Percentiles rank a stretch among this genome's conserved stretches.
Evolutionary conservation across 1,284 basidiomycete species (phyloP).

Genomic region (Violaceomyces palustris): DNA sequence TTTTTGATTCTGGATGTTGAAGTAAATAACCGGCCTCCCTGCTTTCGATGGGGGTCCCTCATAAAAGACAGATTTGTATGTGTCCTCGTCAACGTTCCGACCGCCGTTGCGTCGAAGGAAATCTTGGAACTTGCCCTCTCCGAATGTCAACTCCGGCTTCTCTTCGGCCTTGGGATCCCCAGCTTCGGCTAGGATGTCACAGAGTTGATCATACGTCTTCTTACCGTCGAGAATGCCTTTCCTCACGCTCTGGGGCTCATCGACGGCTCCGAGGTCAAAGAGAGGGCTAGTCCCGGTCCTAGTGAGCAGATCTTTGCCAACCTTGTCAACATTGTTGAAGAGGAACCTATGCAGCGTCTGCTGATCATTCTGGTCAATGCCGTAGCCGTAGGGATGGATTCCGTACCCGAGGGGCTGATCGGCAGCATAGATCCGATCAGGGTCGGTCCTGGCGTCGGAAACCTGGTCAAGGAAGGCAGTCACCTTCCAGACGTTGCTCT

Average conservation of each 20-base stretch:
- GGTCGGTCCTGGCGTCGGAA: slow-evolving; percentile 43
- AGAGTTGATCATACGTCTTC: slow-evolving; percentile 34
- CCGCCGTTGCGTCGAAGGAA: slow-evolving; percentile 35
- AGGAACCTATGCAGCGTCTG: slow-evolving; percentile 36
- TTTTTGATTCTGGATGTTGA: slow-evolving; percentile 60
- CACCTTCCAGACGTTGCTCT: slow-evolving; percentile 45
- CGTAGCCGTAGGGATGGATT: slow-evolving; percentile 43
- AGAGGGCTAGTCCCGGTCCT: slow-evolving; percentile 2
- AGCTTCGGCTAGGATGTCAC: slow-evolving; percentile 24
- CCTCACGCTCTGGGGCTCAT: neutral
- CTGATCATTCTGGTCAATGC: slow-evolving; percentile 38
- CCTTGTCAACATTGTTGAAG: slow-evolving; percentile 41
- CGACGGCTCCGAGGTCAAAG: neutral
- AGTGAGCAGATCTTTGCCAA: slow-evolving; percentile 35
- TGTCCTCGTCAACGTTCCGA: slow-evolving; percentile 35
- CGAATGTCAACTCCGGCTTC: slow-evolving; percentile 10
- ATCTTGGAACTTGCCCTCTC: slow-evolving; percentile 29
- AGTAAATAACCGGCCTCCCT: slow-evolving; percentile 55
- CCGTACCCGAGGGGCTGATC: slow-evolving; percentile 45
- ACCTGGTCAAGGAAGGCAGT: slow-evolving; percentile 45
- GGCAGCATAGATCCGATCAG: slow-evolving; percentile 41
- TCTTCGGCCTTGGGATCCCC: slow-evolving; percentile 34
- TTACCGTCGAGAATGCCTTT: slow-evolving; percentile 7
- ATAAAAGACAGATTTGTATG: slow-evolving; percentile 35
- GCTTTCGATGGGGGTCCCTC: slow-evolving; percentile 43